Percentiles rank a stretch among this genome's conserved stretches.
phyloP scores from a whole-genome alignment of 2,329 filamentous ascomycete genomes.

The Diaporthe australafricana region DNA sequence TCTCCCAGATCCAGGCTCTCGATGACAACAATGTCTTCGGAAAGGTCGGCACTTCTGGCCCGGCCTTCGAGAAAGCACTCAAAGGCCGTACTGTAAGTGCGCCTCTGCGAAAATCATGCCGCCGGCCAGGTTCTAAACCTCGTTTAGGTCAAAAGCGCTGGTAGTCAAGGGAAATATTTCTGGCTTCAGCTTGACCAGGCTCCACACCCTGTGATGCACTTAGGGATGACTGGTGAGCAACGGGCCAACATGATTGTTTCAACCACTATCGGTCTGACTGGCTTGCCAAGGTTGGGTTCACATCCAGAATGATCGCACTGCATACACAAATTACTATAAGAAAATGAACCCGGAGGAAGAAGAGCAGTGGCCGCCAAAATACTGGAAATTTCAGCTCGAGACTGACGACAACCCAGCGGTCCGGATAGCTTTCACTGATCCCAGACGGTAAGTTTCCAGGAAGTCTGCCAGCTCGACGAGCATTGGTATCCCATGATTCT shows the following conservation, averaged over 20 bases:
- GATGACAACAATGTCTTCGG: constrained; percentile 91
- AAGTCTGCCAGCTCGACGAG: too few species aligned
- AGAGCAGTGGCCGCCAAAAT: constrained; percentile 86
- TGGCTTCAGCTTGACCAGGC: constrained; percentile 81
- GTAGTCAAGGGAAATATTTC: constrained; percentile 97
- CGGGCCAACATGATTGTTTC: not conserved
- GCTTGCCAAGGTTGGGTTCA: constrained; percentile 78
- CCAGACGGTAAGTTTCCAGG: constrained; percentile 65
- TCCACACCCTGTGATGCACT: constrained; percentile 90
- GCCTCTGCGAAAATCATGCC: not conserved
- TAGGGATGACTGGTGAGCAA: constrained; percentile 74
- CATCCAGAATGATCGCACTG: constrained; percentile 81
- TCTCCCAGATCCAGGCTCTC: constrained; percentile 75
- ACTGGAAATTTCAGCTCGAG: constrained; percentile 86
- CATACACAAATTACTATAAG: constrained; percentile 86
- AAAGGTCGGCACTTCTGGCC: constrained; percentile 85
- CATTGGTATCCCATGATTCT: too few species aligned
- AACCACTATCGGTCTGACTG: constrained; percentile 58
- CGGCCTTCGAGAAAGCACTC: constrained; percentile 79
- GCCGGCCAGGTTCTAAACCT: not conserved
- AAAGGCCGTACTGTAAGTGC: constrained; percentile 72
- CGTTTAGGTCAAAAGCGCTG: constrained; percentile 68
- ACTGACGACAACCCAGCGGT: constrained; percentile 65
- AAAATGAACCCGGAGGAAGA: constrained; percentile 70
- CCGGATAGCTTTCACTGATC: constrained; percentile 85